Conservation (phyloP, 202 grass and related monocot species). For the Musa balbisiana region DNA sequence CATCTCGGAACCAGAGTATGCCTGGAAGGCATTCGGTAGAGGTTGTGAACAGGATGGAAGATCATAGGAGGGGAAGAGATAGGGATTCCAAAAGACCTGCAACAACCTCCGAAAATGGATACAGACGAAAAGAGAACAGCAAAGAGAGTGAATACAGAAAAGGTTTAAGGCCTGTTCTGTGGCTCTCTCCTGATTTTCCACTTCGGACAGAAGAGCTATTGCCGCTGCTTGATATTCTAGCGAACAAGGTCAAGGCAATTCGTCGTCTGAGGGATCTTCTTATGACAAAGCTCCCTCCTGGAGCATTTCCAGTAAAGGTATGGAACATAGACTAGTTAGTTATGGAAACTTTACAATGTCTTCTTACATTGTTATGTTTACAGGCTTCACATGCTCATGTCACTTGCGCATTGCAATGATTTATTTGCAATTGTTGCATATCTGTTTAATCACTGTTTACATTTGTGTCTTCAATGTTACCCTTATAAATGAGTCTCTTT, state of each 20-base stretch:
- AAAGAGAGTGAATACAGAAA: constrained; percentile 97
- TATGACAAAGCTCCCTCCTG: constrained; percentile 69
- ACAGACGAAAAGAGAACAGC: constrained; percentile 44
- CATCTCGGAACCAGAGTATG: constrained; percentile 46
- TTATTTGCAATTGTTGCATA: too few species aligned
- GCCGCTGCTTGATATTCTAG: constrained; percentile 90
- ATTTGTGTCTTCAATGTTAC: too few species aligned
- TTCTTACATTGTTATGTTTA: constrained; percentile 1
- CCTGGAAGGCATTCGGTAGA: constrained; percentile 76
- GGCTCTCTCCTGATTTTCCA: constrained; percentile 85
- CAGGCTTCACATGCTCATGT: not conserved
- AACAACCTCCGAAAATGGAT: constrained; percentile 36
- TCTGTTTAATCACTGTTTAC: too few species aligned
- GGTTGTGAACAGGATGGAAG: constrained; percentile 28
- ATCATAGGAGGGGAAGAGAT: constrained; percentile 21
- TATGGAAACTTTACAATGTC: not conserved
- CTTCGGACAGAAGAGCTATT: constrained; percentile 77
- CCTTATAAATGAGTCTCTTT: too few species aligned
- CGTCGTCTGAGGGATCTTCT: constrained; percentile 84
- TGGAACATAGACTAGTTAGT: constrained; percentile 1
- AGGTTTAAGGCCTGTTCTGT: constrained; percentile 84
- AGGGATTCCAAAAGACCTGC: constrained; percentile 43
- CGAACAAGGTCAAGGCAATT: constrained; percentile 94
- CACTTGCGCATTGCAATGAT: not conserved
- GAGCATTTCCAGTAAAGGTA: constrained; percentile 96